A percentile compares a stretch with the other conserved stretches of the same genome.
Evolutionary conservation across 108 stramenopile species (phyloP).

Genomic region (Skeletonema costatum): DNA sequence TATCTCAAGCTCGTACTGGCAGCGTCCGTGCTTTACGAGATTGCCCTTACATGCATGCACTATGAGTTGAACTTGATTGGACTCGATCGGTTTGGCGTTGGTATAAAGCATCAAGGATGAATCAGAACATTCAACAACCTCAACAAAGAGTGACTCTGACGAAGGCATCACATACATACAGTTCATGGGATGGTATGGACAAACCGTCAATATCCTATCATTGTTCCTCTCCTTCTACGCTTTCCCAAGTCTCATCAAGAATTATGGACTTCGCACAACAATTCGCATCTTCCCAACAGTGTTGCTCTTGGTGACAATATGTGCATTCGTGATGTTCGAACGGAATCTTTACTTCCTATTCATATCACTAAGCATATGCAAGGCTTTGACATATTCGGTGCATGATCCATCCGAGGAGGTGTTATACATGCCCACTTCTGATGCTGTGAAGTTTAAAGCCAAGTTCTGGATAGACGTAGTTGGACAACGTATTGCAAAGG

Average conservation of each 20-base stretch:
- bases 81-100: slow-evolving; percentile 62
- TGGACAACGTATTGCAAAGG: slow-evolving; percentile 84
- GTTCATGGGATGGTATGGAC: slow-evolving; percentile 93
- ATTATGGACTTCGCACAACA: slow-evolving; percentile 72
- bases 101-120: slow-evolving; percentile 25
- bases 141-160: neutral
- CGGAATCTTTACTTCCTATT: slow-evolving; percentile 83
- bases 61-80: slow-evolving; percentile 97
- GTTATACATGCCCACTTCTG: slow-evolving; percentile 89
- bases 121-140: neutral
- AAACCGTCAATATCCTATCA: slow-evolving; percentile 86
- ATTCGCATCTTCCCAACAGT: slow-evolving; percentile 88
- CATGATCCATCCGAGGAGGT: slow-evolving; percentile 94
- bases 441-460: slow-evolving; percentile 82
- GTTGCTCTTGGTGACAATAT: slow-evolving; percentile 65
- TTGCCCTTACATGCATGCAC: slow-evolving; percentile 93
- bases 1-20: slow-evolving; percentile 92
- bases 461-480: slow-evolving; percentile 94
- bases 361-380: slow-evolving; percentile 79
- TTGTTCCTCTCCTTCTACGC: slow-evolving; percentile 79
- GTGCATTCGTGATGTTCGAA: slow-evolving; percentile 76
- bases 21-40: slow-evolving; percentile 94
- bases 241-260: slow-evolving; percentile 78
- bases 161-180: slow-evolving; percentile 65
- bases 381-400: slow-evolving; percentile 92